Evolutionary conservation across 176 grass and related monocot genomes (phyloP), one percentile per base, ranked within the genome.

Genomic region (Luzula sylvatica): DNA sequence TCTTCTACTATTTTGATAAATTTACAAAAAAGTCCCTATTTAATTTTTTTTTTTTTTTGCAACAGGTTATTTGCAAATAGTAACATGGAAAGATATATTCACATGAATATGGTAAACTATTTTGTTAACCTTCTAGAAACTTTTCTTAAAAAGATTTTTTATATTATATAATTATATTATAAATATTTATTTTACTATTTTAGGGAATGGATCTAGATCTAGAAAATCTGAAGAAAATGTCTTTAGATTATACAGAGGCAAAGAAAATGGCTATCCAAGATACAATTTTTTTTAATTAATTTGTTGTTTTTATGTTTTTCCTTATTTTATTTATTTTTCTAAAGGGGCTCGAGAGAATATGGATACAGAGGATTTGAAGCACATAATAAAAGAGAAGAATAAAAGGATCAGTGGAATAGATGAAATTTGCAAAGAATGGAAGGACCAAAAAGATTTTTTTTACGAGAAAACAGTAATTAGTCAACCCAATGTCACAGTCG

Each of bases 61-160:
- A 76, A 35, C 71, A 96, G 84, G 51, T 80, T 96, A 38, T 82
- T 96, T 57, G 26, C 26, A 12, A 68, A 79, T 59, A 82, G 66
- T 38, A 46, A 69, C 22, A 75, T 84, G 43, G 63, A 88, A 44
- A 73, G 58, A 24, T 72, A 76, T 60, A 72, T 81, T 27, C 73
- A 76, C 41, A 70, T 70, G 71, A 74, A 77, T 25, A 51, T 88
- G 79, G 89, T 82, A 82, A 64, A 70, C 74, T 69, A 41, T 71
- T 46, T n/a, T 23, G 25, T 12, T 11, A n/a, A 56, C 23, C 14
- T 65, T 26, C 1, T 70, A 2, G 51, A 42, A 41, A 24, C 12
- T 68, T 39, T 68, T 23, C n/a, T 53, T 27, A 24, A 15, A 55
- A 55, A n/a, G n/a, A n/a, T n/a, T n/a, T n/a, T n/a, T n/a, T n/a